Percentiles rank a stretch among this genome's conserved stretches.
Evolutionary conservation across 139 green algal species (phyloP).

Genomic region (Yamagishiella unicocca): DNA sequence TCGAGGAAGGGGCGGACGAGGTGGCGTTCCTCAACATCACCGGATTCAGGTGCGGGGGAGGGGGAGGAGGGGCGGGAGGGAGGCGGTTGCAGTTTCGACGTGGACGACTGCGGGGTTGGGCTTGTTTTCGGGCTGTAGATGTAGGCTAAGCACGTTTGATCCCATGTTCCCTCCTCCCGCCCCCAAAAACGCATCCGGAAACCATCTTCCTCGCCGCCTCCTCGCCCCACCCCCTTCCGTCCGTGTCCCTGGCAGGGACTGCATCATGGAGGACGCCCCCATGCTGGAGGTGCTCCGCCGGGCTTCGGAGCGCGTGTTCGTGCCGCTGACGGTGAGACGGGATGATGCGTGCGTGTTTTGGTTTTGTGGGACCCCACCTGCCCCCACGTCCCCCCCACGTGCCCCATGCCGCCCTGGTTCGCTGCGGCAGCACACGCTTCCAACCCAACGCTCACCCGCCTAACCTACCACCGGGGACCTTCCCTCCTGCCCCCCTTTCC

Average conservation of each 20-base stretch:
- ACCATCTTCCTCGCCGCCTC: not conserved
- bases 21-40: slow-evolving; percentile 99
- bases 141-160: too few species aligned
- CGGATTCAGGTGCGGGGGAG: slow-evolving; percentile 61
- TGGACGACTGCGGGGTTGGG: too few species aligned
- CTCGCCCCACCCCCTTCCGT: not conserved
- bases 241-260: slow-evolving; percentile 48
- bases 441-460: too few species aligned
- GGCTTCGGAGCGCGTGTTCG: slow-evolving; percentile 96
- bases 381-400: too few species aligned
- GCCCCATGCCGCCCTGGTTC: too few species aligned
- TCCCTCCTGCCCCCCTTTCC: not conserved
- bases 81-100: too few species aligned
- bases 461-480: too few species aligned
- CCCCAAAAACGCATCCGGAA: too few species aligned
- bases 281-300: slow-evolving; percentile 93
- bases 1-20: slow-evolving; percentile 96
- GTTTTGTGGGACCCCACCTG: too few species aligned
- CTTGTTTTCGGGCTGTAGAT: too few species aligned
- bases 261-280: slow-evolving; percentile 92
- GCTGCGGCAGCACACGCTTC: not conserved
- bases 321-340: slow-evolving; percentile 89
- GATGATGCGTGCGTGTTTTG: not conserved
- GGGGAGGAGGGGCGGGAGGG: too few species aligned
- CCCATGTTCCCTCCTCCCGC: too few species aligned